Evolutionary conservation across 768 basidiomycete genomes (phyloP).

Genomic region (Leucocoprinus leucothites): DNA sequence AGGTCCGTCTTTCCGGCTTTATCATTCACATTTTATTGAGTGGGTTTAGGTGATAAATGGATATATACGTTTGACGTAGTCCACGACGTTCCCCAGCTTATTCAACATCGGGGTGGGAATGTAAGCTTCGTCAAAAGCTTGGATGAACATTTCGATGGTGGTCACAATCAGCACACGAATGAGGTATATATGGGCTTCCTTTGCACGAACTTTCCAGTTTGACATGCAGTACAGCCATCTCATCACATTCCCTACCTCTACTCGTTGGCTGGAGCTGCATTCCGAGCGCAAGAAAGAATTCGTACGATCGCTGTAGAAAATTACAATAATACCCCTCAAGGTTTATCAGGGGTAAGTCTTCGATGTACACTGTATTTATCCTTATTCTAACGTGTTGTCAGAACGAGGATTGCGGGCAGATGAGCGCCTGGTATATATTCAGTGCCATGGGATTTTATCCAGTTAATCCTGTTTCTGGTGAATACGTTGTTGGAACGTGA

Average conservation of each 20-base stretch:
- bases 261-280: constrained; percentile 63
- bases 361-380: not conserved
- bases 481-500: constrained; percentile 75
- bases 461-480: constrained; percentile 74
- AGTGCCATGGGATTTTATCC: constrained; percentile 83
- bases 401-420: constrained; percentile 91
- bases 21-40: no score
- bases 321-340: constrained; percentile 66
- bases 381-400: constrained; percentile 21
- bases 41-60: constrained; percentile 39
- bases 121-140: constrained; percentile 59
- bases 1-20: constrained; percentile 33
- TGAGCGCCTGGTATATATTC: constrained; percentile 89
- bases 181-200: constrained; percentile 42
- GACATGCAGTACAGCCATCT: constrained; percentile 48
- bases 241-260: constrained; percentile 87
- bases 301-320: constrained; percentile 57
- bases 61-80: constrained; percentile 77
- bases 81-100: constrained; percentile 65
- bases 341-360: constrained; percentile 62
- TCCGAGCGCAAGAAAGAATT: constrained; percentile 67
- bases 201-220: not conserved
- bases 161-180: constrained; percentile 79
- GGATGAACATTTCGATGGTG: constrained; percentile 53
- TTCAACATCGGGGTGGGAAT: constrained; percentile 65